Evolutionary conservation across 2,329 filamentous ascomycete genomes (phyloP), one percentile per base, ranked within the genome.

Genomic region (Tolypocladium inflatum): DNA sequence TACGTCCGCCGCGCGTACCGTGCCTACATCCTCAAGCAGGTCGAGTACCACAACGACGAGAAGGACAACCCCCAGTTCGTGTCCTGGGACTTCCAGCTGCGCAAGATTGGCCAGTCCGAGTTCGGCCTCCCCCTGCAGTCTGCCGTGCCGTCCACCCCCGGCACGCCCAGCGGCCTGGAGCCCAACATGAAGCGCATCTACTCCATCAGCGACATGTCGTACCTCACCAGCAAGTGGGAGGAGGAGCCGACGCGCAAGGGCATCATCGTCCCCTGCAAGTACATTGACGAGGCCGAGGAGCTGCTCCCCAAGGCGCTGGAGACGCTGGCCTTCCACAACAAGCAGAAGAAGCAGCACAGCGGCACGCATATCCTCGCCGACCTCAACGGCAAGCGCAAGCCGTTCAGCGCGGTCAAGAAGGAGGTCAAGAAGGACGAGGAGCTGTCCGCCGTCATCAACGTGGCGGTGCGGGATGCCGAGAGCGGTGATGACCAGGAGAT

Each of bases 151-250:
- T 95, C 91, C 11, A 88, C 90, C 5, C 91, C 91, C n/a, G 85
- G 85, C 52, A 93, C 89, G 2, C 89, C 89, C 17, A 81, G 79
- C 30, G 80, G 80, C 61, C 54, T 58, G 9, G 82, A 85, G 59
- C 79, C 79, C 64, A 73, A 76, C 62, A 89, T 92, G 73, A 90
- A 91, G 77, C 86, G 92, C 66, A 88, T 97, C 68, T 86, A 89
- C 77, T 97, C 94, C 57, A 94, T 99, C 73, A 96, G 91, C 73
- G 94, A 99, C 70, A 90, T 99, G 88, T 90, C 91, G 19, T 96
- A 96, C 73, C 78, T 97, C 61, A 81, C 85, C 60, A 84, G 84
- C 63, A 87, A 88, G 70, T 82, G 84, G 56, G 83, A 88, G 48
- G 80, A 85, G 45, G 92, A 97, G 74, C 89, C 90, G 39, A 85